Evolutionary conservation across 768 basidiomycete species (phyloP).

Genomic region (Calvatia gigantea): DNA sequence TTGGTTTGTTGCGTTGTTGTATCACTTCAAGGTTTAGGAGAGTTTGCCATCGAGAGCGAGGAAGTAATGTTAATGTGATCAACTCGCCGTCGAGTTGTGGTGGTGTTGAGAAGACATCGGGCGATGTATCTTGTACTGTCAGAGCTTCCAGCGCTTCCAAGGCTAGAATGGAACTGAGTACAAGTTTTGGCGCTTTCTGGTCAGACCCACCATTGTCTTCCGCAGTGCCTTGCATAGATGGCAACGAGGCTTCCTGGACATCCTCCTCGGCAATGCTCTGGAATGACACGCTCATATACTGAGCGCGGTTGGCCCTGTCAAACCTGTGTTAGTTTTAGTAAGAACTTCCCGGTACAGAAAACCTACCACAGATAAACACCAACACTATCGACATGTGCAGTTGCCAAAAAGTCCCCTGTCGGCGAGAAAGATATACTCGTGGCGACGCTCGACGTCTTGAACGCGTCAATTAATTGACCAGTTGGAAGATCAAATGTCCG

Average conservation of each 20-base stretch:
- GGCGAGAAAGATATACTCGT: conserved; percentile 93
- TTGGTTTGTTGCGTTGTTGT: conserved; percentile 94
- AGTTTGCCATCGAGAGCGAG: conserved; percentile 94
- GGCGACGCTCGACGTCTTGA: conserved; percentile 82
- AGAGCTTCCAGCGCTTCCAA: conserved; percentile 70
- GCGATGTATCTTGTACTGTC: conserved; percentile 52
- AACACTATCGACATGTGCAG: conserved; percentile 90
- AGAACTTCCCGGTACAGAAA: background rate
- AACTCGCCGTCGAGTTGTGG: conserved; percentile 86
- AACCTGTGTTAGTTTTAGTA: conserved; percentile 3
- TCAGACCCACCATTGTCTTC: conserved; percentile 71
- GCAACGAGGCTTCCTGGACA: conserved; percentile 64
- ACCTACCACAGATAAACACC: conserved; percentile 91
- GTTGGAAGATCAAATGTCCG: conserved; percentile 96
- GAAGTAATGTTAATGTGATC: conserved; percentile 89
- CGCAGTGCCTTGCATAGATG: conserved; percentile 76
- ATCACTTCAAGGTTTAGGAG: conserved; percentile 95
- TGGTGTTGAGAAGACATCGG: conserved; percentile 80
- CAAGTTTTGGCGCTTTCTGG: background rate
- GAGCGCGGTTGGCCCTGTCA: conserved; percentile 89
- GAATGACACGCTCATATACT: conserved; percentile 84
- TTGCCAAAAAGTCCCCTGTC: conserved; percentile 93
- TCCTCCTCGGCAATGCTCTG: conserved; percentile 77
- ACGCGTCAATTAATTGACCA: conserved; percentile 87
- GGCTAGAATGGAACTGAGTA: conserved; percentile 33